phyloP scores from a whole-genome alignment of 352 stramenopile genomes.

The Blastocystis hominis region DNA sequence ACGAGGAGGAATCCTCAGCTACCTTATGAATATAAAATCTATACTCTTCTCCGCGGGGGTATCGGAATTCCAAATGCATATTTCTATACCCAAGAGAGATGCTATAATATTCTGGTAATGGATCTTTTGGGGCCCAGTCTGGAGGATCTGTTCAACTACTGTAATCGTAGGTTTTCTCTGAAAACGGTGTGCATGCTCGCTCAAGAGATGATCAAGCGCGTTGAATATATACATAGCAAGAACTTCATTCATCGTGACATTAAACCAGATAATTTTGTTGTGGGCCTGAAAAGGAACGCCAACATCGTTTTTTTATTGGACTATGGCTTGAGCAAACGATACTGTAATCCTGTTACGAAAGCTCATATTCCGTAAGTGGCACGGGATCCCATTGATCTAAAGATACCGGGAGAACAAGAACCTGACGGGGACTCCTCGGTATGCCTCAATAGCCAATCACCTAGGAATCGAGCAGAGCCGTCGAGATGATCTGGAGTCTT shows the following conservation, averaged over 20 bases:
- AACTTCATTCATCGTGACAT: conserved; percentile 87
- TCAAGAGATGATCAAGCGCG: conserved; percentile 76
- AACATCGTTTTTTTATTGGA: conserved; percentile 86
- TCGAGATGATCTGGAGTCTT: conserved; percentile 81
- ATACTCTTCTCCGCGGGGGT: conserved; percentile 92
- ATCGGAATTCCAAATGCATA: conserved; percentile 91
- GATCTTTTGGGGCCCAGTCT: conserved; percentile 91
- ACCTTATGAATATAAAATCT: conserved; percentile 98
- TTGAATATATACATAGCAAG: conserved; percentile 89
- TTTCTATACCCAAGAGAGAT: conserved; percentile 90
- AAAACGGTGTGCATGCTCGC: conserved; percentile 86
- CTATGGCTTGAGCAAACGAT: conserved; percentile 84
- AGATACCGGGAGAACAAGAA: conserved; percentile 85
- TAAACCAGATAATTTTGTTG: conserved; percentile 88
- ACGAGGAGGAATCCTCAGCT: conserved; percentile 88
- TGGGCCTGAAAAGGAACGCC: conserved; percentile 76
- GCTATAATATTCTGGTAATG: conserved; percentile 99
- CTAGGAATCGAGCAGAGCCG: conserved; percentile 84
- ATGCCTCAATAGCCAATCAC: conserved; percentile 84
- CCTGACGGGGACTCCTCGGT: conserved; percentile 82
- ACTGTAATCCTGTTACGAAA: conserved; percentile 80
- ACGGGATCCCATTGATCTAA: conserved; percentile 60
- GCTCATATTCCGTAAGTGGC: conserved; percentile 75
- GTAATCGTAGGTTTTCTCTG: conserved; percentile 74
- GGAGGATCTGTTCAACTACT: conserved; percentile 89